Evolutionary conservation across 306 rosid species (phyloP).

Genomic region (Acacia acuminata): DNA sequence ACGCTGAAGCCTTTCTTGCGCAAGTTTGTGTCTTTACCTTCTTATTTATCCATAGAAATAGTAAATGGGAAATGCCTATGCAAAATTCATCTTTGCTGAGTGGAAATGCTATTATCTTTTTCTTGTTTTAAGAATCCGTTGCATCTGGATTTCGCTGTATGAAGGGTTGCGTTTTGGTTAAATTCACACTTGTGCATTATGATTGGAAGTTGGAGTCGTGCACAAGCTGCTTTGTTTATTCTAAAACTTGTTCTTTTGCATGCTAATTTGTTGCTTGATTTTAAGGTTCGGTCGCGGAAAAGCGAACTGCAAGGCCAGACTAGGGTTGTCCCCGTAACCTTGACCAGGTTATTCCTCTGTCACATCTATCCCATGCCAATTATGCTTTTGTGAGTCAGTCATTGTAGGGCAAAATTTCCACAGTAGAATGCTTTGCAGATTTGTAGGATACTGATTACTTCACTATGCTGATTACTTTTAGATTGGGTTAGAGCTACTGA

Average conservation of each 20-base stretch:
- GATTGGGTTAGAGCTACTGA: not conserved
- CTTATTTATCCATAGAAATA: not conserved
- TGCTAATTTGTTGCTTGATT: not conserved
- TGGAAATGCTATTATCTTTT: not conserved
- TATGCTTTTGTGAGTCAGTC: slow-evolving; percentile 13
- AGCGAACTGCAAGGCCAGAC: slow-evolving; percentile 68
- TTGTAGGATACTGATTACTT: not conserved
- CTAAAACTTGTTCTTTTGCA: not conserved
- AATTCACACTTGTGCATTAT: not conserved
- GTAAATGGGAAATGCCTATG: not conserved
- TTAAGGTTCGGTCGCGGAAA: slow-evolving; percentile 73
- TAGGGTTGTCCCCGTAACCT: slow-evolving; percentile 88
- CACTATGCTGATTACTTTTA: not conserved
- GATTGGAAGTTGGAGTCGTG: not conserved
- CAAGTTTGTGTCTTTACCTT: slow-evolving; percentile 46
- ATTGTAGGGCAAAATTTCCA: not conserved
- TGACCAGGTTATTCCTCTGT: slow-evolving; percentile 67
- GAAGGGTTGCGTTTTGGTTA: not conserved
- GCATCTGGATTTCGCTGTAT: not conserved
- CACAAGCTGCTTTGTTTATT: not conserved
- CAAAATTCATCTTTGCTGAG: not conserved
- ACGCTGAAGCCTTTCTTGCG: slow-evolving; percentile 89
- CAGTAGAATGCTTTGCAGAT: not conserved
- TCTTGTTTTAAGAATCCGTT: not conserved
- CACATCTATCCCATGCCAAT: slow-evolving; percentile 1